Evolutionary conservation across 495 filamentous ascomycete species (phyloP).

Genomic region (Penicillium riverlandense): DNA sequence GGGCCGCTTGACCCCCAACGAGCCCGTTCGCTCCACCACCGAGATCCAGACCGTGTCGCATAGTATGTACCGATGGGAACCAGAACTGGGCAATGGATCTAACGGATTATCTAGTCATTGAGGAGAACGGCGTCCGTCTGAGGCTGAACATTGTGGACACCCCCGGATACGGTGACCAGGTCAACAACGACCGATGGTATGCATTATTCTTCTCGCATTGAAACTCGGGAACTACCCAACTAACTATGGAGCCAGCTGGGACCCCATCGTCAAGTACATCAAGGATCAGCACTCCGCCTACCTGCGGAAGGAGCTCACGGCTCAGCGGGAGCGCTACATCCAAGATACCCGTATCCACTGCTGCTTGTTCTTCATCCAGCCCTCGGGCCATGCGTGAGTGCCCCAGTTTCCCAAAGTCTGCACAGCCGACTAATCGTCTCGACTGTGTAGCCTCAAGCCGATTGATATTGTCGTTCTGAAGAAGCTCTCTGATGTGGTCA

Average conservation of each 20-base stretch:
- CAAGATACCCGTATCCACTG: constrained; percentile 99
- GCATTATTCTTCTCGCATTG: constrained; percentile 1
- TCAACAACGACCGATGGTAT: constrained; percentile 77
- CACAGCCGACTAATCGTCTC: neutral
- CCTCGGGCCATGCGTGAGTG: constrained; percentile 83
- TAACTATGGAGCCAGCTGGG: constrained; percentile 51
- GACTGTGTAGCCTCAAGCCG: constrained; percentile 62
- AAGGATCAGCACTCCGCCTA: constrained; percentile 99
- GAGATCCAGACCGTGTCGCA: constrained; percentile 97
- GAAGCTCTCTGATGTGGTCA: constrained; percentile 98
- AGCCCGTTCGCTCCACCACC: constrained; percentile 89
- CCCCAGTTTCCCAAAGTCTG: neutral
- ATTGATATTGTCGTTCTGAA: constrained; percentile 99
- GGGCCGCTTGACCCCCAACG: constrained; percentile 83
- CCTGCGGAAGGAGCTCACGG: constrained; percentile 98
- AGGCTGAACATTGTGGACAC: constrained; percentile 76
- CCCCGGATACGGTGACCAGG: constrained; percentile 72
- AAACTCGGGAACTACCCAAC: neutral
- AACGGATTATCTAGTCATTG: constrained; percentile 61
- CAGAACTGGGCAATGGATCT: constrained; percentile 6
- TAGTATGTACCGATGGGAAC: constrained; percentile 43
- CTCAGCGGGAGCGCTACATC: constrained; percentile 97
- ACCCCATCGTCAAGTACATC: constrained; percentile 99
- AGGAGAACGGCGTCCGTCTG: constrained; percentile 85
- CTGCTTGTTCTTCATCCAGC: constrained; percentile 99